Conservation (phyloP, 495 filamentous ascomycete genomes). For the Aspergillus coremiiformis region DNA sequence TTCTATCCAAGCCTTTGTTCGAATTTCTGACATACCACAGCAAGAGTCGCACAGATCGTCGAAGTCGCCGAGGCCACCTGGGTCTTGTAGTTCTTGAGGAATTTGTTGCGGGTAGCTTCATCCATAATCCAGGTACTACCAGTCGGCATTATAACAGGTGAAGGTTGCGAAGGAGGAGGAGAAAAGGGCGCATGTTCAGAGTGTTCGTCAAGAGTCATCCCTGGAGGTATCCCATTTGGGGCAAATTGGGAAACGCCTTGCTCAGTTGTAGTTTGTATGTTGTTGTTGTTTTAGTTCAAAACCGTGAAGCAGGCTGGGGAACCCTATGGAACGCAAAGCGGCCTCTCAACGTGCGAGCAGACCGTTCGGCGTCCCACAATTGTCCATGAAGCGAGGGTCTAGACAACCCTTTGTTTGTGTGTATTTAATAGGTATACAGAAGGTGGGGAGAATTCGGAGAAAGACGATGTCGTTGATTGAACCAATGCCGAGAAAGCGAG, state of each 20-base stretch:
- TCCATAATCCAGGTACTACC: slow-evolving; percentile 35
- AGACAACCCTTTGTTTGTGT: slow-evolving; percentile 9
- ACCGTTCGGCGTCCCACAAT: slow-evolving; percentile 48
- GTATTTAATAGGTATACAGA: slow-evolving; percentile 4
- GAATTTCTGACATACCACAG: slow-evolving; percentile 32
- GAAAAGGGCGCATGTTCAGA: slow-evolving; percentile 39
- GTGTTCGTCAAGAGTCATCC: slow-evolving; percentile 39
- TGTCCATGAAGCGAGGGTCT: slow-evolving; percentile 29
- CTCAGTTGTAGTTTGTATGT: slow-evolving; percentile 10
- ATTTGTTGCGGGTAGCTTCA: slow-evolving; percentile 31
- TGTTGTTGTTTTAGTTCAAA: slow-evolving; percentile 4
- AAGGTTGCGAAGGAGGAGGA: slow-evolving; percentile 22
- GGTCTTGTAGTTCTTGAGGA: slow-evolving; percentile 41
- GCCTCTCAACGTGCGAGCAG: slow-evolving; percentile 43
- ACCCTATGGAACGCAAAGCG: slow-evolving; percentile 49
- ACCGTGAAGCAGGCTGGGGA: slow-evolving; percentile 34
- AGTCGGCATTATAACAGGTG: slow-evolving; percentile 29
- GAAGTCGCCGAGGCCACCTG: slow-evolving; percentile 41
- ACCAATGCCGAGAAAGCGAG: neutral
- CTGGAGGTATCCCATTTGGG: slow-evolving; percentile 31
- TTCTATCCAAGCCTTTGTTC: neutral
- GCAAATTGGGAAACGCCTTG: slow-evolving; percentile 10
- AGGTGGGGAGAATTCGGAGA: neutral
- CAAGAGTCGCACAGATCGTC: slow-evolving; percentile 38
- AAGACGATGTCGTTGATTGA: neutral